Base-by-base conservation (phyloP, 495 filamentous ascomycete species). In the Penicillium lagena region DNA sequence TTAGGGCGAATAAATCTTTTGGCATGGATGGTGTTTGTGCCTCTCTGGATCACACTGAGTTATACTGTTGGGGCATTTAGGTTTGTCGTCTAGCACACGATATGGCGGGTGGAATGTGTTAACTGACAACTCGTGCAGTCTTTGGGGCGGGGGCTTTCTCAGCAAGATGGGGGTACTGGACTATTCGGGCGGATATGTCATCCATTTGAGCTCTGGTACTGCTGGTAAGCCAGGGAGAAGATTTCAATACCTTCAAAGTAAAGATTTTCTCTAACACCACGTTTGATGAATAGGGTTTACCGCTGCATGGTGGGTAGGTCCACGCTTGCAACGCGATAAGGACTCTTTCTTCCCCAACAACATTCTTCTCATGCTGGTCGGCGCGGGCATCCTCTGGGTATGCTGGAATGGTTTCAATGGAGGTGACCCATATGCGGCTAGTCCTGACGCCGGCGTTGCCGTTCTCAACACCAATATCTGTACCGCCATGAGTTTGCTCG, bases 321-420 rank as follows among this genome's bases (percentile, higher is more conserved):
- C 74, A 5, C 68, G 76, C n/a, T 52, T 76, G 6, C 56, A 67
- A 37, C 46, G 62, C 9, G 76, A 79, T 51, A 67, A 68, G 12
- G 73, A 77, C 28, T 68, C 71, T 43, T 70, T 70, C 46, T 62
- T 57, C 12, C 76, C 76, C 1, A 76, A 77, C 63, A 79, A 77
- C 50, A 63, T 77, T 37, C 46, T 72, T 11, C 60, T 71, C 27
- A 67, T 75, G 50, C 47, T 79, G 28, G 63, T 74, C 27, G 76
- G 76, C 30, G 74, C 74, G 3, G 75, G 75, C 28, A 73, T 79
- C 31, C 66, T 79, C n/a, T 79, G 76, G 76, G 63, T 75, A 29
- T 75, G 75, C 54, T 79, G 75, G 75, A 77, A 77, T 59, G 75
- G 75, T 28, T 79, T 79, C 67, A 78, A 79, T 43, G 75, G 75